These are phyloP conservation scores for Huntiella savannae DNA, from an alignment of 2,329 filamentous ascomycete genomes.

Conservation along the genomic window DNA sequence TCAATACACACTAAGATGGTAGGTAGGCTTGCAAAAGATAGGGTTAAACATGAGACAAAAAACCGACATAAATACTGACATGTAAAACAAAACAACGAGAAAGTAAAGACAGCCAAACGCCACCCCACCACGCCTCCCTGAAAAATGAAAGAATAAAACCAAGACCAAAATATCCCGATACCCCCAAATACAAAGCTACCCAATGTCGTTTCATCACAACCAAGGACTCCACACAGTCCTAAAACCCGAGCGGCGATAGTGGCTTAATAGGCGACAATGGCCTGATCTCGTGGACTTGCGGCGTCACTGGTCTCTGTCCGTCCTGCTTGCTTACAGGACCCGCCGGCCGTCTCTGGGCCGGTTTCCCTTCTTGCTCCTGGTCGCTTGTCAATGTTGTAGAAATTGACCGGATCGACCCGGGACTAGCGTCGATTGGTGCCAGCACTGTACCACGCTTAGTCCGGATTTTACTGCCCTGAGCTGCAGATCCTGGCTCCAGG, in stretches of 20 bases:
- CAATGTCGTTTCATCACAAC: neutral
- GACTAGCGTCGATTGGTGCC: conserved; percentile 11
- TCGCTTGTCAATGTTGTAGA: conserved; percentile 28
- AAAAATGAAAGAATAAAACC: neutral
- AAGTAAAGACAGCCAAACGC: neutral
- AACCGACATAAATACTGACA: neutral
- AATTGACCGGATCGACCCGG: conserved; percentile 10
- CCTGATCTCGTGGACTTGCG: conserved; percentile 25
- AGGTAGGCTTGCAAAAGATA: no score
- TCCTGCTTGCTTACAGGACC: neutral
- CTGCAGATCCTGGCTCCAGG: neutral
- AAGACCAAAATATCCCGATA: neutral
- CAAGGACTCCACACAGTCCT: conserved; percentile 12
- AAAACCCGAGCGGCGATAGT: conserved; percentile 42
- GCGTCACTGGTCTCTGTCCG: conserved; percentile 3
- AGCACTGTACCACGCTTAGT: conserved; percentile 9
- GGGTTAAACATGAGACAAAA: neutral
- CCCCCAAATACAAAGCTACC: no score
- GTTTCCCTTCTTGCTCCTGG: conserved; percentile 20
- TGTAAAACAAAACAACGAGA: neutral
- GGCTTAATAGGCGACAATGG: conserved; percentile 48
- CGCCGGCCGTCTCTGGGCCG: neutral
- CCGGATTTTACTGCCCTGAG: conserved; percentile 14
- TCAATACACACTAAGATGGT: no score
- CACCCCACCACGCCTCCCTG: neutral